Conservation (phyloP, 1,139 yeast genomes). For the Pichia sp. region DNA sequence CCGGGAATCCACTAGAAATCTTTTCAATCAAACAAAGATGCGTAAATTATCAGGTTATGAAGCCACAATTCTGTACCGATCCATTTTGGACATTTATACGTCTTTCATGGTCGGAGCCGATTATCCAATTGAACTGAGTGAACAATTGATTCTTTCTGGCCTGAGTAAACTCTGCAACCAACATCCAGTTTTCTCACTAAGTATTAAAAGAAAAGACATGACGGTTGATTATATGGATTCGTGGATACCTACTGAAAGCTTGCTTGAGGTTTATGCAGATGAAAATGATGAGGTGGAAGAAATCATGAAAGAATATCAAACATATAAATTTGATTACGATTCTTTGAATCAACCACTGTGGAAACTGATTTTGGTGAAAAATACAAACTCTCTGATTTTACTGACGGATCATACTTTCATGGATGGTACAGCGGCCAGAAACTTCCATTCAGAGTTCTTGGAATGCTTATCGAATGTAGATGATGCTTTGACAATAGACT, state of each 20-base stretch:
- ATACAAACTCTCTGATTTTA: conserved; percentile 20
- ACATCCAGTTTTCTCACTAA: conserved; percentile 5
- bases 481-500: background rate
- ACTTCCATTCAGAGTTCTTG: conserved; percentile 24
- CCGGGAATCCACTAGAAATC: too few relatives aligned
- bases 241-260: background rate
- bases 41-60: conserved; percentile 2
- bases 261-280: conserved; percentile 1
- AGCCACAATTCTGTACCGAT: background rate
- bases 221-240: too few relatives aligned
- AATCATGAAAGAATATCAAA: conserved; percentile 1
- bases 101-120: background rate
- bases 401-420: conserved; percentile 30
- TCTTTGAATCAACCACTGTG: conserved; percentile 9
- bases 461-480: background rate
- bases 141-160: background rate
- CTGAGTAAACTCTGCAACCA: background rate
- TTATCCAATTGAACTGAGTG: background rate
- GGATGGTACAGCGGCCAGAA: conserved; percentile 32
- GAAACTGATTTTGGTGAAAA: conserved; percentile 8
- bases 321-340: conserved; percentile 1
- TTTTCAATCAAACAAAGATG: background rate
- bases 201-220: background rate
- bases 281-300: background rate
- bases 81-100: background rate